A percentile compares a stretch with the other conserved stretches of the same genome.
Conservation (phyloP, 2,329 filamentous ascomycete genomes). For the Diaporthe amygdali region DNA sequence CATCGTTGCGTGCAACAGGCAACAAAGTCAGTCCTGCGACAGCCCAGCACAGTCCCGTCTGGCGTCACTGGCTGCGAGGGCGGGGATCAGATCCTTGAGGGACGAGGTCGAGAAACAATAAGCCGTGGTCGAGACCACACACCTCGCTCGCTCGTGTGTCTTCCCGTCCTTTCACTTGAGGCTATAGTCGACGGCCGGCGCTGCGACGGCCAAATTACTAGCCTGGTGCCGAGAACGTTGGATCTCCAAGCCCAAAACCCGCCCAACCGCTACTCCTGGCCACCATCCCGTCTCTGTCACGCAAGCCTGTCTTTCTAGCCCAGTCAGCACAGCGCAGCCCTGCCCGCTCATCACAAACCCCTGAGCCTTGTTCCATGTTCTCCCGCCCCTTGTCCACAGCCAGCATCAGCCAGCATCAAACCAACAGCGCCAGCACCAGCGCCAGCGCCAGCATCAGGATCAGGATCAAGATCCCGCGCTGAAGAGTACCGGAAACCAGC, state of each 20-base stretch:
- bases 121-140: background rate
- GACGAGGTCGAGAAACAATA: background rate
- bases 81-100: background rate
- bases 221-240: slow-evolving; percentile 13
- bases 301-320: background rate
- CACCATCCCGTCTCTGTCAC: slow-evolving; percentile 10
- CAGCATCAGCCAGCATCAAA: background rate
- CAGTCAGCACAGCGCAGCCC: background rate
- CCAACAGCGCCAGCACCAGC: background rate
- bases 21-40: background rate
- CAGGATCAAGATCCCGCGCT: background rate
- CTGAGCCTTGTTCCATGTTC: slow-evolving; percentile 16
- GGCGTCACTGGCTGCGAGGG: background rate
- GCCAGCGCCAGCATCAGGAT: background rate
- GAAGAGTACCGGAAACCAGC: background rate
- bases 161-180: background rate
- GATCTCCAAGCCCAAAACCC: slow-evolving; percentile 11
- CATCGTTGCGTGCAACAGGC: slow-evolving; percentile 4
- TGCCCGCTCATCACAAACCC: background rate
- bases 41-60: background rate
- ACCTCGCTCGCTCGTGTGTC: background rate
- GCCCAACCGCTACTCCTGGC: background rate
- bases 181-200: background rate
- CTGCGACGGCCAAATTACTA: slow-evolving; percentile 8
- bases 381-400: slow-evolving; percentile 12